Base-by-base conservation (phyloP, 176 grass and related monocot species). In the Hordeum marinum region DNA sequence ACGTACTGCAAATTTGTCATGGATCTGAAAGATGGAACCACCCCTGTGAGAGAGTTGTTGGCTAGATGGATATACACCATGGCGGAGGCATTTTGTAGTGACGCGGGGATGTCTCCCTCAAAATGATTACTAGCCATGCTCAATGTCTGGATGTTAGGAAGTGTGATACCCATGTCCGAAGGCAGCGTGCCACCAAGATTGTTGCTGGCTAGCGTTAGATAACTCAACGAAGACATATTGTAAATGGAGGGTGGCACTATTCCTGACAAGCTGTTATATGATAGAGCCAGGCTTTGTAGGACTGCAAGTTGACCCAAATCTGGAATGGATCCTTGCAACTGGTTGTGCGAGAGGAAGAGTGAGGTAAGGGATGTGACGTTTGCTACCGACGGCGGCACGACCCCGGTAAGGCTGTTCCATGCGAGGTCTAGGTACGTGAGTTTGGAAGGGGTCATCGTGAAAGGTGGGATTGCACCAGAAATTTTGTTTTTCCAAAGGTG, bases 271-370 rank as follows among this genome's bases (percentile, higher is more conserved):
- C 6, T 68, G 20, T 90, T 90, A 11, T 45, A 77, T 5, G 69
- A 21, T 29, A 71, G 59, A 0, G 70, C 83, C 2, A 66, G 63
- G 7, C 0, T 20, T 35, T 66, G 63, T 35, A 66, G 63, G 7
- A 14, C 1, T 18, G 29, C 77, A 8, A 82, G 62, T 27, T 42
- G 18, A 73, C 66, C 41, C 24, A 82, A 54, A 18, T 50, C 69
- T 39, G 92, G 89, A 62, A 94, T 84, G 31, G 6, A n/a, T 23
- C 86, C 92, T 8, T 84, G 59, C 64, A 94, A 63, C 20, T 64
- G 21, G 43, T 94, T 94, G 0, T 39, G 8, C 2, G 64, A 61
- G 14, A 86, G 69, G n/a, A 52, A 12, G 24, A 94, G 75, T 2
- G 27, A 32, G 18, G 45, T 37, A 17, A 94, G 69, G 11, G 80